These are phyloP conservation scores for Xylaria arbuscula DNA, from an alignment of 2,329 filamentous ascomycete species.

Conservation along the genomic window DNA sequence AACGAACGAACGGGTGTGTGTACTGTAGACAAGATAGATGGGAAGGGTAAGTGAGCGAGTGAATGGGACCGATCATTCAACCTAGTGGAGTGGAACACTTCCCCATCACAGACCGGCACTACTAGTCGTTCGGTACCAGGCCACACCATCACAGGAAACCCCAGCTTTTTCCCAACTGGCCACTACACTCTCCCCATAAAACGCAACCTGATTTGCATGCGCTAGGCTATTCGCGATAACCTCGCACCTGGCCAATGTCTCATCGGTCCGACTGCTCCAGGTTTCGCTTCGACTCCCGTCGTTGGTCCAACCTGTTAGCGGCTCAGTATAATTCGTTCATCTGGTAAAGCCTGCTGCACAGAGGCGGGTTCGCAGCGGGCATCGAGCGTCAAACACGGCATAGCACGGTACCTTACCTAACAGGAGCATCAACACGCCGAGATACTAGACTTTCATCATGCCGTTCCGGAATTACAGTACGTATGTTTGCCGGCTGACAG, in stretches of 20 bases:
- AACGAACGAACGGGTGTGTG: neutral
- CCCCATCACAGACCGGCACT: constrained; percentile 12
- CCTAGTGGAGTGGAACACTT: constrained; percentile 30
- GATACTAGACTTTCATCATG: neutral
- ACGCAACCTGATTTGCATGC: constrained; percentile 32
- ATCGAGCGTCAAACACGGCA: neutral
- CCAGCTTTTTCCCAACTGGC: constrained; percentile 30
- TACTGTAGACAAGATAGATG: too few relatives aligned
- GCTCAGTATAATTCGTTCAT: constrained; percentile 22
- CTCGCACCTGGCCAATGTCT: constrained; percentile 28
- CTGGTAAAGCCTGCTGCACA: constrained; percentile 19
- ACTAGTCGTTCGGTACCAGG: too few relatives aligned
- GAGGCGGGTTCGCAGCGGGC: constrained; percentile 22
- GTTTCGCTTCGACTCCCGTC: constrained; percentile 25
- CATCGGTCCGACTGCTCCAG: constrained; percentile 40
- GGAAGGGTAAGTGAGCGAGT: neutral
- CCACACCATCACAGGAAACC: constrained; percentile 18
- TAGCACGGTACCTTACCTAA: neutral
- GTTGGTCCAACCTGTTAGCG: constrained; percentile 19
- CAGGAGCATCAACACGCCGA: neutral
- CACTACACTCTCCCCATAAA: constrained; percentile 35
- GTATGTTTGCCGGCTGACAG: neutral
- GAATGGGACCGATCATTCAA: neutral
- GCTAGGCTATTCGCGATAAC: constrained; percentile 31
- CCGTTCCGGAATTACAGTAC: neutral